Conservation (phyloP, 257 asterid genomes). For the Solanum medicagineum region DNA sequence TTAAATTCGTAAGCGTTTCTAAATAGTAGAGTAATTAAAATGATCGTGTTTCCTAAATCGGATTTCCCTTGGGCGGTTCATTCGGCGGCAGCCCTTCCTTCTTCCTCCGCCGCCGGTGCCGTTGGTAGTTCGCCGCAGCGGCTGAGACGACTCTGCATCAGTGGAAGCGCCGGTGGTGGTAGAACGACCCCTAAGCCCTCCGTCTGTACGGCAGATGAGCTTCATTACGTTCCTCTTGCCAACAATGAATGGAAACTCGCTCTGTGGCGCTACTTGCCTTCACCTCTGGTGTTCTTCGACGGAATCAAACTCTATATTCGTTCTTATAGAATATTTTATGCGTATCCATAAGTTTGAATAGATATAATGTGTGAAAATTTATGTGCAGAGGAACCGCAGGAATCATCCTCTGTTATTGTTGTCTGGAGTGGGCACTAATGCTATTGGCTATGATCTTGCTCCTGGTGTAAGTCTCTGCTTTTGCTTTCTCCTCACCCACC, state of each 20-base stretch:
- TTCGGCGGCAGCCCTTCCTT: constrained; percentile 30
- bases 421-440: constrained; percentile 96
- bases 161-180: not conserved
- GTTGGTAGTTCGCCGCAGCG: not conserved
- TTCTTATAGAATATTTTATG: too few species aligned
- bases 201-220: constrained; percentile 93
- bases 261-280: constrained; percentile 88
- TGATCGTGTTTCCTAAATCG: constrained; percentile 16
- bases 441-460: constrained; percentile 90
- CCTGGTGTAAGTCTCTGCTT: constrained; percentile 46
- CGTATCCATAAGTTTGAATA: too few species aligned
- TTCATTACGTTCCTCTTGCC: constrained; percentile 73
- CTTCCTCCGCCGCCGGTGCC: constrained; percentile 30
- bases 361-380: not conserved
- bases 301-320: too few species aligned
- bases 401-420: constrained; percentile 88
- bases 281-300: constrained; percentile 44
- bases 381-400: constrained; percentile 11
- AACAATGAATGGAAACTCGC: constrained; percentile 74
- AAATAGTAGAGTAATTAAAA: not conserved
- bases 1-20: not conserved
- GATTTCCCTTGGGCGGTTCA: constrained; percentile 50
- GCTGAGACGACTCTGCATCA: not conserved
- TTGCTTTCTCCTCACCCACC: not conserved
- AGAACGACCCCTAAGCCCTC: constrained; percentile 41